Conservation (phyloP, 2,329 filamentous ascomycete genomes). For the Penicillium sp. region DNA sequence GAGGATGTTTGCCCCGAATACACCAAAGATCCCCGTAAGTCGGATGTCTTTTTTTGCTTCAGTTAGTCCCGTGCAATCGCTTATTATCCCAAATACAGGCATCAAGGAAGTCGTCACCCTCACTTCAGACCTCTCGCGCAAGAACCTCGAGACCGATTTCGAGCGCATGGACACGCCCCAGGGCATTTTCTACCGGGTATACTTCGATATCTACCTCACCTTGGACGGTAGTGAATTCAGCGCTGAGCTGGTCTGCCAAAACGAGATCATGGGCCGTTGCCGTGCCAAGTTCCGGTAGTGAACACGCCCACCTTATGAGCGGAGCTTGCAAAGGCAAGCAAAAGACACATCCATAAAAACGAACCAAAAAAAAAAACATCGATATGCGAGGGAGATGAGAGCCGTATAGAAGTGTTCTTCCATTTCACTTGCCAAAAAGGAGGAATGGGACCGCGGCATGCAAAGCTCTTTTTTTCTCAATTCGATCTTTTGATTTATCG, state of each 20-base stretch:
- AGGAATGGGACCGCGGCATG: no score
- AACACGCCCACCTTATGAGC: background rate
- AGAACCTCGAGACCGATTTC: constrained; percentile 99
- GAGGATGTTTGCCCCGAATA: constrained; percentile 98
- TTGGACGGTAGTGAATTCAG: constrained; percentile 98
- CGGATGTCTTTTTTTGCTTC: constrained; percentile 2
- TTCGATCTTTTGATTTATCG: no score
- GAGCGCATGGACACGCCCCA: constrained; percentile 99
- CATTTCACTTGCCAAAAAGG: no score
- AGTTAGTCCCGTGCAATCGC: no score
- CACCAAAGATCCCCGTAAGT: constrained; percentile 98
- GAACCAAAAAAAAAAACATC: background rate
- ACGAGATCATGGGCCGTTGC: constrained; percentile 97
- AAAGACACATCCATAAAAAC: background rate
- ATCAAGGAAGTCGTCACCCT: constrained; percentile 99
- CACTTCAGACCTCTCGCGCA: constrained; percentile 92
- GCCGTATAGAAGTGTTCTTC: no score
- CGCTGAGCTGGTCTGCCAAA: constrained; percentile 96
- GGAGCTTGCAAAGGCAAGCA: background rate
- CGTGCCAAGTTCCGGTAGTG: constrained; percentile 74
- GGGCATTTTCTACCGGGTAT: constrained; percentile 84
- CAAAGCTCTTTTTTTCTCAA: no score
- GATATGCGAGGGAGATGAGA: no score
- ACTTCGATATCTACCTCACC: constrained; percentile 75
- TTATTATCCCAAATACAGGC: constrained; percentile 52